Evolutionary conservation across 805 yeast species (phyloP), one percentile per base, ranked within the genome.

Genomic region (Zygosaccharomyces rouxii): DNA sequence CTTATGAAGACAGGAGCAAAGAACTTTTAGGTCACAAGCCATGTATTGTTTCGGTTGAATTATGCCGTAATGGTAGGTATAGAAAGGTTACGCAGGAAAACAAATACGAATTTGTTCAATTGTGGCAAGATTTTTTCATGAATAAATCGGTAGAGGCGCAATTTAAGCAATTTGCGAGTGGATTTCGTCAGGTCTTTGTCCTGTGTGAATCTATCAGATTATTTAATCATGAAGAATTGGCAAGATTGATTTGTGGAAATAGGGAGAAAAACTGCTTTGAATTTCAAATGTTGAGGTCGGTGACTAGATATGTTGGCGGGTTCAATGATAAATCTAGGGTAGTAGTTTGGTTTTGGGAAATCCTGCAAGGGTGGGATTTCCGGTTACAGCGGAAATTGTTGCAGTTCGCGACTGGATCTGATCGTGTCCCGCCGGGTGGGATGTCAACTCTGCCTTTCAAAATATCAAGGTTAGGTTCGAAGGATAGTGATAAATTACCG

Each of bases 381-480:
- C 71, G 70, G n/a, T 57, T 67, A 9, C 95, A 86, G 55, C 80
- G 81, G 53, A 78, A 77, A 55, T 70, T 92, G 38, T 67, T 92
- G 33, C 71, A 76, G 16, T 92, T 92, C 64, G 81, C 90, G 2
- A 90, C 97, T 0, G 97, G 98, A 0, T 84, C 95, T 1, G 96
- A 89, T 59, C 71, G 97, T 39, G 74, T 94, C 6, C 98, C 99
- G 0, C 95, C 97, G 0, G 87, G 96, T 0, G 99, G 99, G 0
- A 74, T 89, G 25, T 83, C 86, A 26, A 83, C 85, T 44, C 69
- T 92, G 70, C 73, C 74, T 38, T 83, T 94, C 59, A 83, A 83
- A 51, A 78, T 92, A n/a, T 78, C 84, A 13, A 76, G 77, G 47
- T 47, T 79, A 11, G 77, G 76, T 0, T 37, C 50, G 2, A 64